These are phyloP conservation scores for Fusarium anguioides DNA, from an alignment of 2,329 filamentous ascomycete species.

Conservation along the genomic window DNA sequence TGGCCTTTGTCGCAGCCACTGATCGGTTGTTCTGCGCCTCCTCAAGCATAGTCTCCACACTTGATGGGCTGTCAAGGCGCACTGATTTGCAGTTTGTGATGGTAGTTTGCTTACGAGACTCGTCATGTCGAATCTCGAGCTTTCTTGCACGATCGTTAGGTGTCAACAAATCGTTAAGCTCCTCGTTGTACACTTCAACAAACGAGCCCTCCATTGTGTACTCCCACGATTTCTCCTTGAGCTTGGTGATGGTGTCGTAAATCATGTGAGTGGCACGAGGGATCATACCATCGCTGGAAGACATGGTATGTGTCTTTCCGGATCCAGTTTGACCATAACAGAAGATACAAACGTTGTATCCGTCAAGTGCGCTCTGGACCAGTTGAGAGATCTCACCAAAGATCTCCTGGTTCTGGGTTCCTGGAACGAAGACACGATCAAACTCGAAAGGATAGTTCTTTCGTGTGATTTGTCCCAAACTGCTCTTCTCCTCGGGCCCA, in stretches of 20 bases:
- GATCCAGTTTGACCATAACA: conserved; percentile 98
- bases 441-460: conserved; percentile 90
- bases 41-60: conserved; percentile 82
- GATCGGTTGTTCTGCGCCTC: conserved; percentile 87
- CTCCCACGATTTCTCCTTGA: conserved; percentile 92
- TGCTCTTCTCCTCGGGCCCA: conserved; percentile 85
- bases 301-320: conserved; percentile 98
- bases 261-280: conserved; percentile 93
- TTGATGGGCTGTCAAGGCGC: conserved; percentile 79
- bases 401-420: conserved; percentile 82
- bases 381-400: conserved; percentile 98
- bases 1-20: conserved; percentile 96
- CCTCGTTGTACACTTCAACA: conserved; percentile 98
- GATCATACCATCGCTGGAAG: conserved; percentile 90
- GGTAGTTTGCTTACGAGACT: conserved; percentile 80
- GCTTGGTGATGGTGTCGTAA: conserved; percentile 83
- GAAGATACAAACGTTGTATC: conserved; percentile 99
- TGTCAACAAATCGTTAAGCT: conserved; percentile 86
- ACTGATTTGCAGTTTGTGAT: conserved; percentile 85
- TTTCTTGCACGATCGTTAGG: conserved; percentile 72
- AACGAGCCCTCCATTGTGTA: conserved; percentile 97
- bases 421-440: conserved; percentile 88
- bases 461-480: conserved; percentile 77
- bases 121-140: conserved; percentile 90
- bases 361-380: conserved; percentile 94